Conservation (phyloP, 2,329 filamentous ascomycete genomes). For the Didymellaceae sp. region DNA sequence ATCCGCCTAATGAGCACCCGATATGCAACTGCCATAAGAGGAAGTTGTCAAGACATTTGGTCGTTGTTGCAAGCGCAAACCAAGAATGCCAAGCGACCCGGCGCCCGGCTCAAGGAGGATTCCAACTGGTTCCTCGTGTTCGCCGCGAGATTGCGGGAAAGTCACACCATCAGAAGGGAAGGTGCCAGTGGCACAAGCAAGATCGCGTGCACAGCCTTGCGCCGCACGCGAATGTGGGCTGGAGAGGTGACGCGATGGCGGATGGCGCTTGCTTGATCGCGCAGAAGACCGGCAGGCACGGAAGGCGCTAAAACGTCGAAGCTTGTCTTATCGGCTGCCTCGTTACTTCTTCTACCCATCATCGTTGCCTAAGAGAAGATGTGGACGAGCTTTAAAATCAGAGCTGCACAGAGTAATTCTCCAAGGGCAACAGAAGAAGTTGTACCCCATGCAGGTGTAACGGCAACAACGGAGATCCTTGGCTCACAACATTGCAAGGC, state of each 20-base stretch:
- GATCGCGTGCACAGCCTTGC: slow-evolving; percentile 10
- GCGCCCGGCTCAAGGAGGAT: slow-evolving; percentile 40
- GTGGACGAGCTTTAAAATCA: no score
- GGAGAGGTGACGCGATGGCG: slow-evolving; percentile 14
- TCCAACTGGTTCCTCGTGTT: slow-evolving; percentile 22
- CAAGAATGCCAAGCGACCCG: slow-evolving; percentile 40
- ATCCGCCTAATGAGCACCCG: slow-evolving; percentile 29
- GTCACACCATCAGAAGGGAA: slow-evolving; percentile 32
- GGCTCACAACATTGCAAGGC: no score
- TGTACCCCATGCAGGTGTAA: no score
- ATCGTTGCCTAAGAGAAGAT: no score
- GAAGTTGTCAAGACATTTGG: slow-evolving; percentile 44
- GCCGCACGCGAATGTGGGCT: slow-evolving; percentile 1
- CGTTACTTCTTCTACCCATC: background rate
- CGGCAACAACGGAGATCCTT: no score
- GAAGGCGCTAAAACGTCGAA: slow-evolving; percentile 9
- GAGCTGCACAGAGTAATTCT: no score
- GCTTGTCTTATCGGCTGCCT: slow-evolving; percentile 19
- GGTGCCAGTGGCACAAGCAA: slow-evolving; percentile 19
- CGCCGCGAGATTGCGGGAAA: slow-evolving; percentile 22
- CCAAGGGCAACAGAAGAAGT: no score
- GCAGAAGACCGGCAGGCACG: slow-evolving; percentile 12
- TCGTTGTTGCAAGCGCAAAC: slow-evolving; percentile 24
- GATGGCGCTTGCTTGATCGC: slow-evolving; percentile 15
- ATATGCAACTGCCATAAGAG: slow-evolving; percentile 42